Evolutionary conservation across 1,139 yeast species (phyloP), one percentile per base, ranked within the genome.

Genomic region (Blastobotrys aristatus): DNA sequence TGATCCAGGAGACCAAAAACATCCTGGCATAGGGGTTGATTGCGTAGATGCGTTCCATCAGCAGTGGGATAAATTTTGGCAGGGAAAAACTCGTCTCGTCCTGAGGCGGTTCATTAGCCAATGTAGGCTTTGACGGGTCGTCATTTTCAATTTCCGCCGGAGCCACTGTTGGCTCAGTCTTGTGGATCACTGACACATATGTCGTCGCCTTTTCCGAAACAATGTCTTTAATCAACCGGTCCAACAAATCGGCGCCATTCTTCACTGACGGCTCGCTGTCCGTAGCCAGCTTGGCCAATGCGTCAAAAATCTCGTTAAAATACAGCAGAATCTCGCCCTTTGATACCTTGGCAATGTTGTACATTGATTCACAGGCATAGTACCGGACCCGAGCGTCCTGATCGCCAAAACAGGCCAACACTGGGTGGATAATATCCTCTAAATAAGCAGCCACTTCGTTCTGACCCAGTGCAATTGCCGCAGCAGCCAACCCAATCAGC

Each of bases 301-400:
- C 94, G 62, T 94, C 98, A 64, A 94, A 94, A 2, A 90, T 83
- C 66, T 92, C 97, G 65, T 92, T 94, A 71, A 92, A 92, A 65
- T 88, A 92, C 13, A 85, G 71, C 54, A 94, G 70, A 21, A 92
- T 86, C 65, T 94, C 98, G 17, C 98, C 98, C 57, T 95, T 80
- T 4, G 98, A 96, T 20, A 92, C 95, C 64, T 94, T 94, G 46
- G 98, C 96, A 44, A 94, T 90, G 66, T 94, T 94, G 67, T 94
- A 94, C 54, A 94, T 74, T 38, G 96, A 85, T 63, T 94, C 99
- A 69, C 98, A 92, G 0, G 98, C 97, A 65, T 90, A 94, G 60
- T 94, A 94, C 46, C 99, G 74, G 7, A 94, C 98, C 55, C 96
- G 77, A 10, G 97, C 95, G 62, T 94, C 97, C 50, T 94, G 96